Evolutionary conservation across 805 yeast species (phyloP), one percentile per base, ranked within the genome.

Genomic region (Monosporozyma aerobia): DNA sequence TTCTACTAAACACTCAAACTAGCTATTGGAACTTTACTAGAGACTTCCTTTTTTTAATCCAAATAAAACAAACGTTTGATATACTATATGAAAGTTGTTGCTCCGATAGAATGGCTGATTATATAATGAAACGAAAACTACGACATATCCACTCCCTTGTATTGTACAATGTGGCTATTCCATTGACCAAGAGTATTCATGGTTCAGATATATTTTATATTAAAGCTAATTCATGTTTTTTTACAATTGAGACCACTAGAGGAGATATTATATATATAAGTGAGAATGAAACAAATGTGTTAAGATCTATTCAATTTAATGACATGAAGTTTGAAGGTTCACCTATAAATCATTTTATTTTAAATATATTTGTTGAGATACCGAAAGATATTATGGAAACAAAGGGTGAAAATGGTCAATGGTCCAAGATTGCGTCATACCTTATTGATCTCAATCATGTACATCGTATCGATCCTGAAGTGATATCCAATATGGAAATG

Each of bases 141-240:
- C 59, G 70, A 51, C 69, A 65, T 56, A 49, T 66, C 11, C 59
- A 57, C 40, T 59, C 64, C 14, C 55, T 66, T 30, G 53, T 54
- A 16, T 48, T 66, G 4, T 44, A 51, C 23, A 66, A 62, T 41
- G 51, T 60, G 14, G 53, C 57, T 1, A 47, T 60, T 3, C 48
- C 41, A 14, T 35, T 52, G 13, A 43, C 5, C 3, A 39, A 51
- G 16, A 32, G 8, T 3, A 4, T 9, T 5, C n/a, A n/a, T 11
- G 19, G 25, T 9, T 22, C 47, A 7, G 25, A 13, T 23, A 44
- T 39, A n/a, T 5, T 14, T 44, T 32, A 22, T 19, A 23, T 56
- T 3, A 53, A 54, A 29, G 51, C 58, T 7, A 44, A 57, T 16
- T 58, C 64, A 13, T 64, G 60, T 32, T 67, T 63, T 45, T 48